Evolutionary conservation across 345 rosid species (phyloP).

Genomic region (Excoecaria cochinchinensis): DNA sequence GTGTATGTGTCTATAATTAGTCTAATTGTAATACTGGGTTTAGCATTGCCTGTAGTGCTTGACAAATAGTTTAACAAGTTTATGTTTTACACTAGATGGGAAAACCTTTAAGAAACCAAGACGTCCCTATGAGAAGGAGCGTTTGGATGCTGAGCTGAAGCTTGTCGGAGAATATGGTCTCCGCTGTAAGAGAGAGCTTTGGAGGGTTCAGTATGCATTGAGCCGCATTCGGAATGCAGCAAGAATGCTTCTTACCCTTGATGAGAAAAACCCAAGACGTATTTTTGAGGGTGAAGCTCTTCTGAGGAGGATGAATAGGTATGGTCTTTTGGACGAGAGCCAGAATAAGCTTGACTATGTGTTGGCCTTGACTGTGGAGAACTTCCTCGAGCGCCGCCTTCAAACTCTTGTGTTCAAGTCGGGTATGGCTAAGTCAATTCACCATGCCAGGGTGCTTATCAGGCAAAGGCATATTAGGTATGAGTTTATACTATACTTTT

Average conservation of each 20-base stretch:
- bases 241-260: conserved; percentile 56
- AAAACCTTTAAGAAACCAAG: conserved; percentile 64
- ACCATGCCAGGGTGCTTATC: conserved; percentile 68
- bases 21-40: background rate
- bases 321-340: conserved; percentile 62
- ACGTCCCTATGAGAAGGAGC: conserved; percentile 67
- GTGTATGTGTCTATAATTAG: background rate
- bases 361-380: conserved; percentile 66
- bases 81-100: conserved; percentile 37
- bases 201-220: conserved; percentile 62
- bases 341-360: conserved; percentile 80
- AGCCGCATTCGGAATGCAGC: conserved; percentile 67
- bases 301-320: conserved; percentile 57
- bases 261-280: conserved; percentile 56
- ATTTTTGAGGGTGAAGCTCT: conserved; percentile 70
- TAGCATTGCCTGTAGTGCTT: background rate
- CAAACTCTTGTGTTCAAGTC: conserved; percentile 66
- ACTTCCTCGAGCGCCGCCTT: conserved; percentile 66
- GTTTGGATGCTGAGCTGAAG: conserved; percentile 62
- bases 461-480: conserved; percentile 73
- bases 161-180: conserved; percentile 68
- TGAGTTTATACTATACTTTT: background rate
- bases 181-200: conserved; percentile 62
- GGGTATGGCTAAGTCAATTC: conserved; percentile 71
- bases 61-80: background rate